Evolutionary conservation across 1,284 basidiomycete genomes (phyloP), one percentile per base, ranked within the genome.

Genomic region (Cystobasidium slooffiae): DNA sequence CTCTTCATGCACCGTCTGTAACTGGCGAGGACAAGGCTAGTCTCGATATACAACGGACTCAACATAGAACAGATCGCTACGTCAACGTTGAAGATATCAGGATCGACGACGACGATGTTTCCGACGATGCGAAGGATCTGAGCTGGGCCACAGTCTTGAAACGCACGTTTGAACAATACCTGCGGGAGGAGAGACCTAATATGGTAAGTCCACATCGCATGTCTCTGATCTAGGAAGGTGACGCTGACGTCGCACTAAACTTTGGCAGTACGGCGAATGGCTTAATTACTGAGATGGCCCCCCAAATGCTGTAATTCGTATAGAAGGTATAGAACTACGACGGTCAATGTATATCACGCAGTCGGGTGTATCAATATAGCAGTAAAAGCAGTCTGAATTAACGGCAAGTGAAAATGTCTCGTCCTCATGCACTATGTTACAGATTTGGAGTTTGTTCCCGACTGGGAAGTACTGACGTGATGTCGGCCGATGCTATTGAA

Each of bases 101-200:
- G 18, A 68, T 78, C 37, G 74, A 74, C 79, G 81, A 82, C 53
- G 84, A 85, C 41, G 75, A 77, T 51, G 73, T 72, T 58, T 72
- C 56, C 39, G 74, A 79, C 24, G 79, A 80, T 76, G 87, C 88
- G 81, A 85, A 88, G 62, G 94, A 97, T 82, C 84, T 96, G 77
- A 88, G 91, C 80, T 97, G 94, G 94, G 87, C 90, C 31, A 90
- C 93, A 7, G 92, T 95, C 44, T 82, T 96, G 76, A 97, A 97
- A 84, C 86, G 94, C 79, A 94, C 92, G 56, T 96, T 95, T 80
- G 94, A 97, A 84, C 87, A 88, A 41, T 96, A 91, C 82, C 81
- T 96, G 72, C 87, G 94, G 56, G 91, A 90, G 20, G 94, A 96
- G 83, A 84, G 86, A 76, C 92, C 93, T 4, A 73, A 73, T 44